These are phyloP conservation scores for Aspergillus fumigatus DNA, from an alignment of 2,329 filamentous ascomycete species.

Conservation along the genomic window DNA sequence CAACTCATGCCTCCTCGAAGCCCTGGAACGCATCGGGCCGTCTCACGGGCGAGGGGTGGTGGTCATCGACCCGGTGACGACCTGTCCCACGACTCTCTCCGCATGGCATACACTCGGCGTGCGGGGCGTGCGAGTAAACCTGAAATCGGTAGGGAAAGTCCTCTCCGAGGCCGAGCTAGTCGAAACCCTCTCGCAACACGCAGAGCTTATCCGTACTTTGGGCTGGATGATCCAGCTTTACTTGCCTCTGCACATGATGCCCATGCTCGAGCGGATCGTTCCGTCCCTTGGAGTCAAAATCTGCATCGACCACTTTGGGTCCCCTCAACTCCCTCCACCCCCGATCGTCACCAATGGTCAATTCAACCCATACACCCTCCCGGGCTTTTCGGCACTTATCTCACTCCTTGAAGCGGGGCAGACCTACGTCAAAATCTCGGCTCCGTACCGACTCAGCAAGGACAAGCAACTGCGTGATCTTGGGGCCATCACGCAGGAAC, in stretches of 20 bases:
- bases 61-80: constrained; percentile 48
- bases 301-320: constrained; percentile 59
- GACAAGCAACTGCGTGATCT: constrained; percentile 44
- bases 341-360: constrained; percentile 8
- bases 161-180: constrained; percentile 41
- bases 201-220: constrained; percentile 46
- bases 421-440: constrained; percentile 57
- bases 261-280: constrained; percentile 47
- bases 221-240: constrained; percentile 59
- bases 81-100: constrained; percentile 37
- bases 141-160: constrained; percentile 49
- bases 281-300: constrained; percentile 48
- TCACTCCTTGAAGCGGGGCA: constrained; percentile 44
- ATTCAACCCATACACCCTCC: constrained; percentile 43
- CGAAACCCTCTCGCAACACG: constrained; percentile 44
- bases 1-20: constrained; percentile 56
- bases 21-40: constrained; percentile 48
- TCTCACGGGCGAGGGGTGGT: constrained; percentile 52
- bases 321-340: constrained; percentile 36
- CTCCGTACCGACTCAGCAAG: constrained; percentile 52
- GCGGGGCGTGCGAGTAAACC: constrained; percentile 56
- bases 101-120: constrained; percentile 57
- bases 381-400: constrained; percentile 49
- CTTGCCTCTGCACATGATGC: constrained; percentile 49
- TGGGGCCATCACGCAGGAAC: constrained; percentile 46